Percentiles rank a stretch among this genome's conserved stretches.
These are phyloP conservation scores for Magnolia kwangsiensis DNA, from an alignment of 164 flowering plant genomes.

Conservation along the genomic window DNA sequence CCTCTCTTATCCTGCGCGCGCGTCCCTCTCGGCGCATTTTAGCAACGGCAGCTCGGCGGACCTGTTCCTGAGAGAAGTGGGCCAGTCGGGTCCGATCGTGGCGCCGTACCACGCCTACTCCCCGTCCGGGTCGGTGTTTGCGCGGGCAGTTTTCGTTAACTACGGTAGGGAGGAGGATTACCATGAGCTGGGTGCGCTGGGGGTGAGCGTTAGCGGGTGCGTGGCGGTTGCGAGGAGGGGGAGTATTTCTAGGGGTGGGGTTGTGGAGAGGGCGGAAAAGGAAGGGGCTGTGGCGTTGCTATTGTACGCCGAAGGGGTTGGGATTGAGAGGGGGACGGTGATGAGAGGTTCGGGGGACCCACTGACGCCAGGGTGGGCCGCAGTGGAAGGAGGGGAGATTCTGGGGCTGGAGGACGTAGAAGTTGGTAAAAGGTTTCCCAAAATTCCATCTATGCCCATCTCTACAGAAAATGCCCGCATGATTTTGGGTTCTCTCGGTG, in stretches of 20 bases:
- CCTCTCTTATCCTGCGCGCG: slow-evolving; percentile 60
- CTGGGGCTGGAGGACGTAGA: slow-evolving; percentile 40
- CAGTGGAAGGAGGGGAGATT: slow-evolving; percentile 61
- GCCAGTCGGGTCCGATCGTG: slow-evolving; percentile 26
- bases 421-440: slow-evolving; percentile 54
- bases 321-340: slow-evolving; percentile 72
- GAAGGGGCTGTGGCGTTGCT: slow-evolving; percentile 65
- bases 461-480: slow-evolving; percentile 51
- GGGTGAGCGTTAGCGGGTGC: slow-evolving; percentile 65
- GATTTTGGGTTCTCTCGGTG: slow-evolving; percentile 55
- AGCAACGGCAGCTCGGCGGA: slow-evolving; percentile 29
- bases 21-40: slow-evolving; percentile 47
- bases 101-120: slow-evolving; percentile 89
- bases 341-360: slow-evolving; percentile 61
- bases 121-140: slow-evolving; percentile 63
- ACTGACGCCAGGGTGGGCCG: slow-evolving; percentile 81
- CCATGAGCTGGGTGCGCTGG: slow-evolving; percentile 36
- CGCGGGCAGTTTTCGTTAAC: slow-evolving; percentile 58
- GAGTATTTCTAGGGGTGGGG: slow-evolving; percentile 45
- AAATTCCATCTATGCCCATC: slow-evolving; percentile 78
- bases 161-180: slow-evolving; percentile 72
- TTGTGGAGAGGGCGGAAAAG: slow-evolving; percentile 56
- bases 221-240: slow-evolving; percentile 65
- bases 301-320: slow-evolving; percentile 49
- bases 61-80: slow-evolving; percentile 29